Evolutionary conservation across 495 filamentous ascomycete species (phyloP).

Genomic region (Podospora tetraspora): DNA sequence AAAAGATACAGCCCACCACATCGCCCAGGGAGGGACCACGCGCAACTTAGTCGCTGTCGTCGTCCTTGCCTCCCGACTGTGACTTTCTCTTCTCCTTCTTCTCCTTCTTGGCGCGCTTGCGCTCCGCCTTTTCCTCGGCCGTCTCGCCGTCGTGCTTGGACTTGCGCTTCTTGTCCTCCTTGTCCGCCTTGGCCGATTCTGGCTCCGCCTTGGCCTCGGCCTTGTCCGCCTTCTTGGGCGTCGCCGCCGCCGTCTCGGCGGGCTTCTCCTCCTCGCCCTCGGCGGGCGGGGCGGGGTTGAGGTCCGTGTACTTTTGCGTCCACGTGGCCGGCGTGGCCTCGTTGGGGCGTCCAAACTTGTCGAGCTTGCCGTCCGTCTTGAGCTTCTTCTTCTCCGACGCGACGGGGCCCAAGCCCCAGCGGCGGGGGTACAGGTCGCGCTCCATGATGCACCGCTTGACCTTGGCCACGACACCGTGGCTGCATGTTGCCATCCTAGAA

Average conservation of each 20-base stretch:
- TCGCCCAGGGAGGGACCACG: not conserved
- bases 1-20: not conserved
- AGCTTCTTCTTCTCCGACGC: conserved; percentile 98
- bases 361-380: conserved; percentile 93
- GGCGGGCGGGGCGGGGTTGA: conserved; percentile 40
- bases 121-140: conserved; percentile 66
- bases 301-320: conserved; percentile 87
- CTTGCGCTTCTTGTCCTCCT: conserved; percentile 68
- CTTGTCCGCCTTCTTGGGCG: conserved; percentile 16
- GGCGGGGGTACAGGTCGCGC: conserved; percentile 86
- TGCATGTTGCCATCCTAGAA: conserved; percentile 66
- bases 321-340: conserved; percentile 88
- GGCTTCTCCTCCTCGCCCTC: conserved; percentile 23
- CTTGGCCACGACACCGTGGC: conserved; percentile 95
- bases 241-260: conserved; percentile 28
- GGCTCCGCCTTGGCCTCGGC: conserved; percentile 30
- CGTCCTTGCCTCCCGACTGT: conserved; percentile 46
- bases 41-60: conserved; percentile 36
- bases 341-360: conserved; percentile 92
- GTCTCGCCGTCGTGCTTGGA: conserved; percentile 71
- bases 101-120: conserved; percentile 67
- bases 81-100: conserved; percentile 56
- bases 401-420: conserved; percentile 91
- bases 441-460: conserved; percentile 98
- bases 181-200: conserved; percentile 39